phyloP scores from a whole-genome alignment of 306 rosid genomes.

The Delonix regia region DNA sequence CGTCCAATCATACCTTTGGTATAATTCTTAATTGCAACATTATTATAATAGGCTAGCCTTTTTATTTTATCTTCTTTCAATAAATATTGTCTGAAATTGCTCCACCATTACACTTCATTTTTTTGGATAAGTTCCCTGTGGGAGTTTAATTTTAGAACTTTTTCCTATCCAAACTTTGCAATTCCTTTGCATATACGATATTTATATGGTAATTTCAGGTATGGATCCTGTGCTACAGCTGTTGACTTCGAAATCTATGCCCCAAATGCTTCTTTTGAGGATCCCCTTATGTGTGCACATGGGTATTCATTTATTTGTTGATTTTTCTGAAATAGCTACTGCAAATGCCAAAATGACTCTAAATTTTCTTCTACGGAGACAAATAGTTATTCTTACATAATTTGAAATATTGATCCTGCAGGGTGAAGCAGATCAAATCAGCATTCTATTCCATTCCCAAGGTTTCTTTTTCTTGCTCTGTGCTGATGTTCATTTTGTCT shows the following conservation, averaged over 20 bases:
- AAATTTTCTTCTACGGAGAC: background rate
- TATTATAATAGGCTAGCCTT: background rate
- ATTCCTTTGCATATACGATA: background rate
- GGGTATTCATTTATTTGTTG: conserved; percentile 52
- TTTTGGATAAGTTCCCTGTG: background rate
- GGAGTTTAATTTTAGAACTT: background rate
- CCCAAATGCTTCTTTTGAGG: conserved; percentile 77
- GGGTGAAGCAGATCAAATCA: conserved; percentile 86
- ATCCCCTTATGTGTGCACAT: conserved; percentile 75
- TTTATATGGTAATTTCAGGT: conserved; percentile 50
- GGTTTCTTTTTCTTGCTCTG: conserved; percentile 45
- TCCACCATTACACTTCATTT: background rate
- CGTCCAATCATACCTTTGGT: background rate
- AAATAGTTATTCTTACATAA: background rate
- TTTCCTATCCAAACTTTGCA: background rate
- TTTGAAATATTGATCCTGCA: conserved; percentile 40
- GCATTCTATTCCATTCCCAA: conserved; percentile 81
- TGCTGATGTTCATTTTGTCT: conserved; percentile 12
- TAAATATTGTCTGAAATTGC: background rate
- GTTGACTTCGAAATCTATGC: conserved; percentile 75
- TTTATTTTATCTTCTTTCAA: background rate
- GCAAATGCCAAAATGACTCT: background rate
- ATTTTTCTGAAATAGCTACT: background rate
- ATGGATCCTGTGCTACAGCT: conserved; percentile 69
- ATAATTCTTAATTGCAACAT: background rate